These are phyloP conservation scores for Viola odorata DNA, from an alignment of 345 rosid species.

Conservation along the genomic window DNA sequence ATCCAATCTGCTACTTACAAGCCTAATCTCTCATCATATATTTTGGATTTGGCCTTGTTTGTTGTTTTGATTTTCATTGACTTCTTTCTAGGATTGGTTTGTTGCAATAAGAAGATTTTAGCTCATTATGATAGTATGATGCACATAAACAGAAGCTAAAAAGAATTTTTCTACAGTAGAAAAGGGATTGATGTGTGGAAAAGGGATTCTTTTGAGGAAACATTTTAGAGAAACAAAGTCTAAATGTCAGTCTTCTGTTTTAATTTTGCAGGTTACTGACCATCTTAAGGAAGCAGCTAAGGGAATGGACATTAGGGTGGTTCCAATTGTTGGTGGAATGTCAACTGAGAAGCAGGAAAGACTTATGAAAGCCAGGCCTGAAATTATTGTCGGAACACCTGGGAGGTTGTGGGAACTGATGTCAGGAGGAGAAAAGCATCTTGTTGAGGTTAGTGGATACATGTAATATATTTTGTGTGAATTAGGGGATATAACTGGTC, in stretches of 20 bases:
- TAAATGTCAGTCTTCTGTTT: not conserved
- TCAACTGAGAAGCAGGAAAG: constrained; percentile 89
- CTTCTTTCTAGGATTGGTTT: too few species aligned
- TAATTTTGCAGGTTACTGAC: constrained; percentile 59
- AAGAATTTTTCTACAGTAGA: too few species aligned
- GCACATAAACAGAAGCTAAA: too few species aligned
- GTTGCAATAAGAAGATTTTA: too few species aligned
- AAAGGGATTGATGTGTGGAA: too few species aligned
- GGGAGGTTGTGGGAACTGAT: constrained; percentile 98
- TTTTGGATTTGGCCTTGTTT: too few species aligned
- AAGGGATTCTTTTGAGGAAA: too few species aligned
- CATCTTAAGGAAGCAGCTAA: constrained; percentile 73
- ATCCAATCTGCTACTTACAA: too few species aligned
- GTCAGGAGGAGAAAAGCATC: constrained; percentile 89
- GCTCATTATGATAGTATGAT: too few species aligned
- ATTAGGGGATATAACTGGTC: not conserved
- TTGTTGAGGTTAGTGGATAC: constrained; percentile 60
- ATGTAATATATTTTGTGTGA: constrained; percentile 1
- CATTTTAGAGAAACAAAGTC: too few species aligned
- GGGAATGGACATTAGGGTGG: constrained; percentile 55
- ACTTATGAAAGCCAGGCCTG: constrained; percentile 79
- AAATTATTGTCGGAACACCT: constrained; percentile 85
- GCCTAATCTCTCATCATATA: too few species aligned
- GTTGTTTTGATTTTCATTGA: too few species aligned
- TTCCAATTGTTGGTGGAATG: constrained; percentile 95